phyloP scores from a whole-genome alignment of 768 basidiomycete species.

The Strobilomyces echinocephalus region DNA sequence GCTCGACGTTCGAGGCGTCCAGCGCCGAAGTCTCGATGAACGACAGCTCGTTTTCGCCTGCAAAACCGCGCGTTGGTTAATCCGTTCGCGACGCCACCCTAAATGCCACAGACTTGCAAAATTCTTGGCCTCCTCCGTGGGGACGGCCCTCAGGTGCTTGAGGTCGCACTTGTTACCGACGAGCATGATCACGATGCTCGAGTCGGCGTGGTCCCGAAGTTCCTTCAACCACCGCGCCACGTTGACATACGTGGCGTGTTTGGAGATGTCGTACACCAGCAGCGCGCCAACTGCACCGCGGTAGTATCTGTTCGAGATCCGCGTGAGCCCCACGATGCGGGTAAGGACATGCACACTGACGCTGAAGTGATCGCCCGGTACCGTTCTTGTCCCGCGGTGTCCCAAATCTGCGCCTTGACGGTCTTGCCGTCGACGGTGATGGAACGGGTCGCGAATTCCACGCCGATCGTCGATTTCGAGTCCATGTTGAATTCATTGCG shows the following conservation, averaged over 20 bases:
- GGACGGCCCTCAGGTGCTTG: constrained; percentile 93
- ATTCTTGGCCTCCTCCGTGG: constrained; percentile 93
- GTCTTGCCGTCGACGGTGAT: constrained; percentile 96
- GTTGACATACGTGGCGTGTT: constrained; percentile 91
- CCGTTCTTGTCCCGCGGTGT: constrained; percentile 97
- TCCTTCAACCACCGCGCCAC: constrained; percentile 97
- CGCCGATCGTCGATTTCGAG: constrained; percentile 98
- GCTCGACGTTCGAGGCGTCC: constrained; percentile 98
- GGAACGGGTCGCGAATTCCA: constrained; percentile 96
- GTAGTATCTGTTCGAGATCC: constrained; percentile 66
- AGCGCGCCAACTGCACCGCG: constrained; percentile 93
- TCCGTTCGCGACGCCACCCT: not conserved
- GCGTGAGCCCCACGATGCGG: not conserved
- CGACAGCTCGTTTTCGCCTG: constrained; percentile 86
- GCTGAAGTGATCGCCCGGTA: constrained; percentile 98
- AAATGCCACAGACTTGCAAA: constrained; percentile 65
- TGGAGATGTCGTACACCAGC: constrained; percentile 91
- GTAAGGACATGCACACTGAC: constrained; percentile 38
- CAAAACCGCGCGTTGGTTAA: not conserved
- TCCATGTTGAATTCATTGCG: constrained; percentile 99
- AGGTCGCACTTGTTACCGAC: constrained; percentile 99
- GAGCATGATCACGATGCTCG: constrained; percentile 92
- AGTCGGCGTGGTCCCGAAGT: constrained; percentile 89
- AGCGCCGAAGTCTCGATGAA: constrained; percentile 99
- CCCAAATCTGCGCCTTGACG: constrained; percentile 98